phyloP scores from a whole-genome alignment of 2,329 filamentous ascomycete genomes.

The Pseudogymnoascus sp. region DNA sequence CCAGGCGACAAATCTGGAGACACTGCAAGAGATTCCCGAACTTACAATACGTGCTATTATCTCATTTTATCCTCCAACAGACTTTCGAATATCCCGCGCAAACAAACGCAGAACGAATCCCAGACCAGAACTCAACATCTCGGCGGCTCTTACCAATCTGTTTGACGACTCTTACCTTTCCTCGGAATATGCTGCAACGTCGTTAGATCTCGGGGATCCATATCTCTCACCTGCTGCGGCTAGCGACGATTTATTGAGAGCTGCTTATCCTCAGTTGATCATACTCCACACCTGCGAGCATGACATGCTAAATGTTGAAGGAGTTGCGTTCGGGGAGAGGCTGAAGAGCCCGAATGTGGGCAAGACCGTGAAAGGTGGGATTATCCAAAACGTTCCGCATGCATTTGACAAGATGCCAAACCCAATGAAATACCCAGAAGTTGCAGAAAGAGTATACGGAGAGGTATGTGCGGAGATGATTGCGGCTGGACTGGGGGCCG shows the following conservation, averaged over 20 bases:
- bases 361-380: conserved; percentile 50
- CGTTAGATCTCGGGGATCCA: conserved; percentile 39
- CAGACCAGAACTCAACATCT: conserved; percentile 50
- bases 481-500: background rate
- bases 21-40: conserved; percentile 28
- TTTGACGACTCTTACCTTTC: conserved; percentile 57
- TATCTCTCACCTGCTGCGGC: conserved; percentile 52
- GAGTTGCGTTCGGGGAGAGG: conserved; percentile 51
- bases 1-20: conserved; percentile 24
- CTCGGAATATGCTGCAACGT: conserved; percentile 37
- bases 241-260: conserved; percentile 40
- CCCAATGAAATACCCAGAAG: conserved; percentile 37
- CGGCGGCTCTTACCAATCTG: conserved; percentile 49
- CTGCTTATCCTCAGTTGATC: conserved; percentile 42
- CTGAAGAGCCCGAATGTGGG: conserved; percentile 39
- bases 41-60: conserved; percentile 44
- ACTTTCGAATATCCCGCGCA: conserved; percentile 50
- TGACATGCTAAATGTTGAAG: conserved; percentile 56
- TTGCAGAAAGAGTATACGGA: conserved; percentile 24
- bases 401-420: conserved; percentile 62
- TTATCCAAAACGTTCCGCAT: conserved; percentile 51
- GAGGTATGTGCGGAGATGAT: conserved; percentile 27
- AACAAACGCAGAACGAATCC: conserved; percentile 46
- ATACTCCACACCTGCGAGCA: conserved; percentile 56
- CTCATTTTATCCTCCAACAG: conserved; percentile 55